Evolutionary conservation across 2,329 filamentous ascomycete species (phyloP), one percentile per base, ranked within the genome.

Genomic region (Fusarium clavum): DNA sequence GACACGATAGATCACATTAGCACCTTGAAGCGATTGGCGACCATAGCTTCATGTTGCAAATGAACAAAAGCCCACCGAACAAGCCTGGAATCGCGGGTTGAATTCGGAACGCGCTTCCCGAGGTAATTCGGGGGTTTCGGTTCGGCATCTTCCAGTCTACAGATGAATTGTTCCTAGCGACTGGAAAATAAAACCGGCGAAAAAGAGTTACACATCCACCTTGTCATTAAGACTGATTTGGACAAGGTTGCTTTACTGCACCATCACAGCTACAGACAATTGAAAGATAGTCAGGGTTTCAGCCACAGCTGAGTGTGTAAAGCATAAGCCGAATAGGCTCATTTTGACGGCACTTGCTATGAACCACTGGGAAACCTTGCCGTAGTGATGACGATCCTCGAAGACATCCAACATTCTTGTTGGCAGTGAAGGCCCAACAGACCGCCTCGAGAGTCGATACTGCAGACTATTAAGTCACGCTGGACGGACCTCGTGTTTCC

Each of bases 261-360:
- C 3, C 22, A 53, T 24, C 48, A 40, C 32, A 25, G 51, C 46
- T 56, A 29, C 24, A 11, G 24, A 29, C 29, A 11, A 32, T 38
- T 25, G 22, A n/a, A 59, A n/a, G 27, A 40, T 32, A 30, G 32
- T 24, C 24, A 60, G 38, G 30, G 53, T 60, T 59, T 68, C 65
- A 69, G 65, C 64, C 64, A 68, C 64, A 68, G 64, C 55, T 56
- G 63, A 49, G 49, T 30, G n/a, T 46, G 30, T 25, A 20, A 66
- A 67, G 34, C 55, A 32, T 61, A 51, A 46, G 20, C 38, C 32
- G 48, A 30, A 49, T 49, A 55, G 47, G 48, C 63, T 61, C 44
- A 46, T 48, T 53, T 18, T 56, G 20, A 38, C 52, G 44, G n/a
- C 49, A 53, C 45, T 29, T 14, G 45, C 18, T 20, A 27, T 13